These are phyloP conservation scores for Jamesozyma spencerorum DNA, from an alignment of 805 yeast species.

Conservation along the genomic window DNA sequence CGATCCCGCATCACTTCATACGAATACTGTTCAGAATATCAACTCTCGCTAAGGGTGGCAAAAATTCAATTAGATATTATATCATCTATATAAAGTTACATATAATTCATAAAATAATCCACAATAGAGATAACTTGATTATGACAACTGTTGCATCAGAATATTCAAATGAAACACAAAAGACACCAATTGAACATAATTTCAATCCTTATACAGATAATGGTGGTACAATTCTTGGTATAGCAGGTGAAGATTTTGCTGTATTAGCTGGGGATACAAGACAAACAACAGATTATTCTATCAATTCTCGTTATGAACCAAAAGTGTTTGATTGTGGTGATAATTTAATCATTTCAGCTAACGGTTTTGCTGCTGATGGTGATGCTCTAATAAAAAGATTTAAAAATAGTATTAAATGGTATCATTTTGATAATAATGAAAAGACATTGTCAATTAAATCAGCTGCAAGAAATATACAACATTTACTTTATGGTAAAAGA, in stretches of 20 bases:
- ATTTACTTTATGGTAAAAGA: slow-evolving; percentile 81
- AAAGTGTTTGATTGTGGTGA: slow-evolving; percentile 87
- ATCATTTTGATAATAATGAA: slow-evolving; percentile 74
- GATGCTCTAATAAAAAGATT: slow-evolving; percentile 72
- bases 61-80: neutral
- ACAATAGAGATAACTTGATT: neutral
- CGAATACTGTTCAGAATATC: too few relatives aligned
- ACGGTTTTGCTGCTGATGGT: slow-evolving; percentile 95
- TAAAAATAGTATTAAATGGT: slow-evolving; percentile 66
- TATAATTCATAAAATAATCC: neutral
- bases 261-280: slow-evolving; percentile 98
- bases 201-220: slow-evolving; percentile 91
- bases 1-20: too few relatives aligned
- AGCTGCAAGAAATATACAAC: slow-evolving; percentile 88
- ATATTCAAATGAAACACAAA: slow-evolving; percentile 45
- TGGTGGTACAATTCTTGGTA: slow-evolving; percentile 95
- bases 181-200: slow-evolving; percentile 75
- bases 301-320: slow-evolving; percentile 87
- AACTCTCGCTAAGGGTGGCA: neutral
- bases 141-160: slow-evolving; percentile 48
- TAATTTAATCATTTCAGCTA: slow-evolving; percentile 77
- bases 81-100: too few relatives aligned
- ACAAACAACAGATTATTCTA: slow-evolving; percentile 86
- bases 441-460: slow-evolving; percentile 57
- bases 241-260: slow-evolving; percentile 96